These are phyloP conservation scores for Colletotrichum truncatum DNA, from an alignment of 2,329 filamentous ascomycete genomes.

Conservation along the genomic window DNA sequence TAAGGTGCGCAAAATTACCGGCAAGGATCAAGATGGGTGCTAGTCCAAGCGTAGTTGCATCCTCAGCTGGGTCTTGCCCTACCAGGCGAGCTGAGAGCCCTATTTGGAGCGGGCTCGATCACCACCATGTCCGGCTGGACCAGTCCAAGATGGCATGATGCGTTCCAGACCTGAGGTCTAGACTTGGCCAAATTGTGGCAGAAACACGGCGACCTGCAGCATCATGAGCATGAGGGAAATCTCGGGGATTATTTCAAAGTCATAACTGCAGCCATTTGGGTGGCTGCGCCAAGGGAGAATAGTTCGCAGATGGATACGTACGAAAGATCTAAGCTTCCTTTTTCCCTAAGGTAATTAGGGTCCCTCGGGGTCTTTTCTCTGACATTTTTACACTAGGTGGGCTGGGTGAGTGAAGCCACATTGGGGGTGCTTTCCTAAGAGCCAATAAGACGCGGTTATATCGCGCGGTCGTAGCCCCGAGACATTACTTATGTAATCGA, in stretches of 20 bases:
- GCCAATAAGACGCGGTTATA: neutral
- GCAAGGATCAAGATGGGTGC: neutral
- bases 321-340: neutral
- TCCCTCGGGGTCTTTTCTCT: too few relatives aligned
- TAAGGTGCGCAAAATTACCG: neutral
- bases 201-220: neutral
- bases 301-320: neutral
- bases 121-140: neutral
- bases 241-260: neutral
- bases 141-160: neutral
- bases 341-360: neutral
- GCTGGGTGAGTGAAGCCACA: too few relatives aligned
- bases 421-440: too few relatives aligned
- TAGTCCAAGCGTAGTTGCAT: neutral
- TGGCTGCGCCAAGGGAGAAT: slow-evolving; percentile 1
- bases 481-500: neutral
- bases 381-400: too few relatives aligned
- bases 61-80: neutral
- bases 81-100: neutral
- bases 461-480: neutral
- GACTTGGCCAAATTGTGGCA: neutral
- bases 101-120: neutral
- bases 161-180: neutral
- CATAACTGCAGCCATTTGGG: neutral
- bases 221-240: neutral